Conservation (phyloP, 139 green algal species). For the Chlamydomonas sp. region DNA sequence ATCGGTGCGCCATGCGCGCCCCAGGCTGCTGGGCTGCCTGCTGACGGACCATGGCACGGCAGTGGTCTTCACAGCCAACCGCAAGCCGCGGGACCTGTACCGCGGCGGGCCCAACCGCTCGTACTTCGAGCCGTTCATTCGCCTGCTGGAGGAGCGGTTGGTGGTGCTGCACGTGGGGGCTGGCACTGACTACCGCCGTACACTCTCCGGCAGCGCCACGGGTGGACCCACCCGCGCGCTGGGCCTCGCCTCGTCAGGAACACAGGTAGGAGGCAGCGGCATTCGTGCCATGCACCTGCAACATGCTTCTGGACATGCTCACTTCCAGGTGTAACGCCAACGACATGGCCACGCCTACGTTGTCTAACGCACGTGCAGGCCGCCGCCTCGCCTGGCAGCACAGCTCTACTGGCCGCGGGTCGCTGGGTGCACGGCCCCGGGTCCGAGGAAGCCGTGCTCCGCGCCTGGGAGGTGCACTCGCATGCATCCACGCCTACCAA, state of each 20-base stretch:
- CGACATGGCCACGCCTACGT: too few species aligned
- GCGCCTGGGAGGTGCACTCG: neutral
- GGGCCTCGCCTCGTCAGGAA: neutral
- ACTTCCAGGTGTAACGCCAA: neutral
- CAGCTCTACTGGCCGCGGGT: neutral
- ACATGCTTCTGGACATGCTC: neutral
- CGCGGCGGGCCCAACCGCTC: conserved; percentile 86
- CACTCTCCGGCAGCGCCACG: conserved; percentile 43
- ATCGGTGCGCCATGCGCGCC: neutral
- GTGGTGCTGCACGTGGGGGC: conserved; percentile 70
- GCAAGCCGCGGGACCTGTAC: conserved; percentile 81
- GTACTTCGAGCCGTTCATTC: conserved; percentile 94
- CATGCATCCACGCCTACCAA: neutral
- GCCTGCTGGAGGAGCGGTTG: conserved; percentile 59
- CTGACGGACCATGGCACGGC: conserved; percentile 53
- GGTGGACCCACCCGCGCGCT: neutral
- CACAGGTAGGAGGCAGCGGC: conserved; percentile 5
- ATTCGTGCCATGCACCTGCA: neutral
- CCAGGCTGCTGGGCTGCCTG: conserved; percentile 6
- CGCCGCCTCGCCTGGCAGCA: neutral
- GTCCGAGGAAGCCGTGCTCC: neutral
- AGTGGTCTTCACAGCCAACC: conserved; percentile 82
- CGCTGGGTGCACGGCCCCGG: neutral
- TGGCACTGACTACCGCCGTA: conserved; percentile 69
- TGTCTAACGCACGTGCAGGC: too few species aligned